phyloP scores from a whole-genome alignment of 169 alveolate genomes.

The Plasmodium cynomolgi region DNA sequence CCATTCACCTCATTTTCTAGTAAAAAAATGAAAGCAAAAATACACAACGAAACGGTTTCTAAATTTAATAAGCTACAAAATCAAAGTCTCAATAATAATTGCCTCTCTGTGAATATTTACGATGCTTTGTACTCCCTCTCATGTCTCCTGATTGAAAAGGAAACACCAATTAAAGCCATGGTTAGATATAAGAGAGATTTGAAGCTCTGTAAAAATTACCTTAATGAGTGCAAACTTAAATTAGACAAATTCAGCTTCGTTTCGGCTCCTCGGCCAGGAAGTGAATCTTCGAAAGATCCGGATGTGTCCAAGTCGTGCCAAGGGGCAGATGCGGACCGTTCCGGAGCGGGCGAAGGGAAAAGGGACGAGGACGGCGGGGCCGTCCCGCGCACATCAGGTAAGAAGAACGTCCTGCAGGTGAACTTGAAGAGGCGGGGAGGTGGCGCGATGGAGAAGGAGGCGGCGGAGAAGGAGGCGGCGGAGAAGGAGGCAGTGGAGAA shows the following conservation, averaged over 20 bases:
- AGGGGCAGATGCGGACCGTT: not conserved
- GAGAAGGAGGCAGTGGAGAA: not conserved
- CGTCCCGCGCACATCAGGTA: not conserved
- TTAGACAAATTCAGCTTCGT: conserved; percentile 19
- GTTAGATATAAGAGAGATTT: conserved; percentile 62
- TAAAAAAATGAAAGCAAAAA: conserved; percentile 20
- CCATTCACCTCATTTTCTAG: conserved; percentile 51
- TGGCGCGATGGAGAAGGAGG: not conserved
- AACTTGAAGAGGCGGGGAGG: not conserved
- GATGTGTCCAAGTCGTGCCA: not conserved
- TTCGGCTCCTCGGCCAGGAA: not conserved
- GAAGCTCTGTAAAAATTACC: conserved; percentile 26
- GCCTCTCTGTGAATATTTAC: conserved; percentile 29
- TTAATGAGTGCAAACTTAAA: conserved; percentile 39
- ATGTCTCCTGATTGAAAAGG: conserved; percentile 58
- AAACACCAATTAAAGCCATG: conserved; percentile 73
- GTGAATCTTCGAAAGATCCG: not conserved
- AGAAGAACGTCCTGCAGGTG: conserved; percentile 28
- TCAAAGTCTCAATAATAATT: not conserved
- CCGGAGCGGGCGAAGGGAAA: not conserved
- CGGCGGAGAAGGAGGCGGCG: not conserved
- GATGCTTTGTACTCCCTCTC: conserved; percentile 61
- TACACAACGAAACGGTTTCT: conserved; percentile 15
- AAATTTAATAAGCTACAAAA: conserved; percentile 3
- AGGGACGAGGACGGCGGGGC: not conserved